phyloP scores from a whole-genome alignment of 176 grass and related monocot species.

The Musa troglodytarum region DNA sequence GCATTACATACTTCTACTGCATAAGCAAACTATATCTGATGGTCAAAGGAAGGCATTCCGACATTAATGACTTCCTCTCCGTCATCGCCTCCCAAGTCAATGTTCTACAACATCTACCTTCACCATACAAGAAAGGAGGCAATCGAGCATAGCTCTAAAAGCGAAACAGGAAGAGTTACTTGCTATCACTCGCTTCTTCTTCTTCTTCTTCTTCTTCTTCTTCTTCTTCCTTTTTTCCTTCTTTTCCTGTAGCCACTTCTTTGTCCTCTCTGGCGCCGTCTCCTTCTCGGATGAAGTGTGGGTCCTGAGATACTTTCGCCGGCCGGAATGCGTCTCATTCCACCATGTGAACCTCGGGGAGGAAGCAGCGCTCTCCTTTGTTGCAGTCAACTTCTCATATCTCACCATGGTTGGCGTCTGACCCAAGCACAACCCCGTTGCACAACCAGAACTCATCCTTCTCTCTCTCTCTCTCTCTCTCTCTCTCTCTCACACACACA shows the following conservation, averaged over 20 bases:
- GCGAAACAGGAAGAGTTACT: conserved; percentile 1
- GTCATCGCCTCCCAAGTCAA: not conserved
- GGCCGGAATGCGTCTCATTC: not conserved
- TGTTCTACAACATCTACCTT: conserved; percentile 9
- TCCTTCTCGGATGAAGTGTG: not conserved
- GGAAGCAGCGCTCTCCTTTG: not conserved
- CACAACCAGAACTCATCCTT: too few species aligned
- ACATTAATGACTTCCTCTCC: too few species aligned
- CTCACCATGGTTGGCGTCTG: not conserved
- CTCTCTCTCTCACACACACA: not conserved
- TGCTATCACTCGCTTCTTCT: not conserved
- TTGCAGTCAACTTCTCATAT: not conserved
- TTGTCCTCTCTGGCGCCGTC: not conserved
- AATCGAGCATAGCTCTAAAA: conserved; percentile 1
- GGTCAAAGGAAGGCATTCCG: too few species aligned
- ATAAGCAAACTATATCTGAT: too few species aligned
- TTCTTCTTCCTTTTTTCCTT: not conserved
- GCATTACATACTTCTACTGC: too few species aligned
- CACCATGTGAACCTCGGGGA: not conserved
- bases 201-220: not conserved
- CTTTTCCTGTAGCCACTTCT: conserved; percentile 11
- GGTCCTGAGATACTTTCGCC: not conserved
- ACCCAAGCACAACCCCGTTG: too few species aligned
- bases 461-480: not conserved
- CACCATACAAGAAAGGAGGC: conserved; percentile 13